A percentile compares a stretch with the other conserved stretches of the same genome.
These are phyloP conservation scores for Fraxinus platypoda DNA, from an alignment of 305 asterid genomes.

Conservation along the genomic window DNA sequence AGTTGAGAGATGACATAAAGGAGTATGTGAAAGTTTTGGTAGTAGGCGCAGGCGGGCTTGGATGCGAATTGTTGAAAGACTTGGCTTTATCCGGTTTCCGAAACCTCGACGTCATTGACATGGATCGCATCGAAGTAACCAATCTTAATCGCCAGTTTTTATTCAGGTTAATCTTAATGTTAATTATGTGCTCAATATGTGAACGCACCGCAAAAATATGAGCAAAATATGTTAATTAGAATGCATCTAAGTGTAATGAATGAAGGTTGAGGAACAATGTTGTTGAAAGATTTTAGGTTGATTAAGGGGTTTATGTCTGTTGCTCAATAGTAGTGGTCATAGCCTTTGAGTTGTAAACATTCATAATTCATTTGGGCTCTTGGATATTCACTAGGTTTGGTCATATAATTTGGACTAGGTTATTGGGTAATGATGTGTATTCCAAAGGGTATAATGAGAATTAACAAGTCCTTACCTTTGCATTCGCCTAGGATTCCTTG, in stretches of 20 bases:
- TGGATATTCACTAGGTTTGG: not conserved
- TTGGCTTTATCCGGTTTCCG: slow-evolving; percentile 87
- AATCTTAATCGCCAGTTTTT: slow-evolving; percentile 95
- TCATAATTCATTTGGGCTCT: slow-evolving; percentile 2
- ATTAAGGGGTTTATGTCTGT: slow-evolving; percentile 13
- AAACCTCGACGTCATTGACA: slow-evolving; percentile 87
- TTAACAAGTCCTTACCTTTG: not conserved
- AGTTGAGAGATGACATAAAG: slow-evolving; percentile 84
- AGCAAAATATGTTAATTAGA: not conserved
- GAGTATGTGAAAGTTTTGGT: slow-evolving; percentile 80
- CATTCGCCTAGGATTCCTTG: not conserved
- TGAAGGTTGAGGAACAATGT: not conserved
- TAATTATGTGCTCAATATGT: not conserved
- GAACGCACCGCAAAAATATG: not conserved
- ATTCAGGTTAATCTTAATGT: slow-evolving; percentile 61
- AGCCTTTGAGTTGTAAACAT: slow-evolving; percentile 6
- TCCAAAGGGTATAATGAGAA: not conserved
- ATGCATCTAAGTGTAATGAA: not conserved
- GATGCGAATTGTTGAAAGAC: slow-evolving; percentile 95
- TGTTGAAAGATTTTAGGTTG: slow-evolving; percentile 1
- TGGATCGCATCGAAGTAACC: slow-evolving; percentile 95
- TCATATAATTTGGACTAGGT: not conserved
- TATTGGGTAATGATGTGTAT: not conserved
- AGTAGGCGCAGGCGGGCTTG: slow-evolving; percentile 99
- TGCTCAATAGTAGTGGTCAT: not conserved